A percentile compares a stretch with the other conserved stretches of the same genome.
phyloP scores from a whole-genome alignment of 2,329 filamentous ascomycete species.

The Cladosporium colombiae region DNA sequence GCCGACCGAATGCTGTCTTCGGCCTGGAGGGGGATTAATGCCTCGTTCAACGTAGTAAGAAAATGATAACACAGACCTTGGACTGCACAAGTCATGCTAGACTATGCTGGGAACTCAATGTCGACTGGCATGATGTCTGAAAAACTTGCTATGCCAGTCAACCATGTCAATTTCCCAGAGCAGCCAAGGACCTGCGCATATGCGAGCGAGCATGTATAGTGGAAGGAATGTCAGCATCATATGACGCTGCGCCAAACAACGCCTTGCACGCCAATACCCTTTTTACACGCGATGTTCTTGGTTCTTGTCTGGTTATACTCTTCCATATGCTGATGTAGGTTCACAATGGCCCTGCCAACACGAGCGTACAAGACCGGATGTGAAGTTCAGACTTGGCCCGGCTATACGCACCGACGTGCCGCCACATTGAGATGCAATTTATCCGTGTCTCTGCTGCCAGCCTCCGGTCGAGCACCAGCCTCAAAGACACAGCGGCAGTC shows the following conservation, averaged over 20 bases:
- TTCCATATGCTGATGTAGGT: background rate
- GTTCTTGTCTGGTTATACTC: background rate
- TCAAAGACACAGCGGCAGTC: background rate
- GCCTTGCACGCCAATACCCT: background rate
- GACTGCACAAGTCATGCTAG: background rate
- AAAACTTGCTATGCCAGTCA: background rate
- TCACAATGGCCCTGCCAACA: background rate
- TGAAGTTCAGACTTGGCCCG: slow-evolving; percentile 5
- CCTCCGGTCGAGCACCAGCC: background rate
- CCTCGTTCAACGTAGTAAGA: background rate
- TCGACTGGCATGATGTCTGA: background rate
- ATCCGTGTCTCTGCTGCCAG: background rate
- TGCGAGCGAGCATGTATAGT: background rate
- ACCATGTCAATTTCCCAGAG: background rate
- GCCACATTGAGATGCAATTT: background rate
- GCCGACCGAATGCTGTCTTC: background rate
- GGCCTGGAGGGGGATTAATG: background rate
- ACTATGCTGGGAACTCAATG: background rate
- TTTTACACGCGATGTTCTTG: background rate
- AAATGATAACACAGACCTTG: background rate
- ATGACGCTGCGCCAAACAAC: background rate
- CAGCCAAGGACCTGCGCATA: background rate
- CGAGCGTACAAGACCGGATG: background rate
- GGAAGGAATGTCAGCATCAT: background rate
- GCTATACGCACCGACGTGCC: slow-evolving; percentile 6